Evolutionary conservation across 1,284 basidiomycete species (phyloP).

Genomic region (Phylloporus sp.): DNA sequence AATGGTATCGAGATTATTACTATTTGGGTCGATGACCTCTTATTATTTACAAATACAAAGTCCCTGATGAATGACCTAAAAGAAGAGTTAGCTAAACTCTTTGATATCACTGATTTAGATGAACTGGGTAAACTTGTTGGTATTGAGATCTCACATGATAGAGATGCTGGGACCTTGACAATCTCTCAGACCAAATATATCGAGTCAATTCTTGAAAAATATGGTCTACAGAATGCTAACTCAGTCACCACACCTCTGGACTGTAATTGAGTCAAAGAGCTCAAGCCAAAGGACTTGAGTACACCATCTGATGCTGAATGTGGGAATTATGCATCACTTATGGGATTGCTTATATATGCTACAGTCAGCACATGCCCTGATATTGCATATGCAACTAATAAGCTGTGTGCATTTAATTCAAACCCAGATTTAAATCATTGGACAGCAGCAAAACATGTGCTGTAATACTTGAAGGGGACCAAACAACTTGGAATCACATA

Average conservation of each 20-base stretch:
- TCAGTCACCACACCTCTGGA: constrained; percentile 28
- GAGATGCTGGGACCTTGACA: neutral
- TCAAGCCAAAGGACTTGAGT: no score
- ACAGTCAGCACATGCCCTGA: no score
- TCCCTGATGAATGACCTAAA: neutral
- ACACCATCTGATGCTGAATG: no score
- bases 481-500: no score
- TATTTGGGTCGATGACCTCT: neutral
- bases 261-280: no score
- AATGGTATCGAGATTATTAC: neutral
- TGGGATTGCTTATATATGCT: no score
- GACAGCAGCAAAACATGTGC: no score
- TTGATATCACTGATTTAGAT: constrained; percentile 1
- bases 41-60: neutral
- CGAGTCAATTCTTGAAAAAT: neutral
- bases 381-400: no score
- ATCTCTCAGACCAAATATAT: neutral
- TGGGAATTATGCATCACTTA: no score
- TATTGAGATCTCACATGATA: neutral
- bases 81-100: neutral
- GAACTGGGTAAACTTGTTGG: neutral
- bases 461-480: no score
- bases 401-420: no score
- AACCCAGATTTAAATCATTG: no score
- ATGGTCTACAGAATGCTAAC: neutral